Percentiles rank a stretch among this genome's conserved stretches.
Evolutionary conservation across 768 basidiomycete species (phyloP).

Genomic region (Auriscalpium vulgare): DNA sequence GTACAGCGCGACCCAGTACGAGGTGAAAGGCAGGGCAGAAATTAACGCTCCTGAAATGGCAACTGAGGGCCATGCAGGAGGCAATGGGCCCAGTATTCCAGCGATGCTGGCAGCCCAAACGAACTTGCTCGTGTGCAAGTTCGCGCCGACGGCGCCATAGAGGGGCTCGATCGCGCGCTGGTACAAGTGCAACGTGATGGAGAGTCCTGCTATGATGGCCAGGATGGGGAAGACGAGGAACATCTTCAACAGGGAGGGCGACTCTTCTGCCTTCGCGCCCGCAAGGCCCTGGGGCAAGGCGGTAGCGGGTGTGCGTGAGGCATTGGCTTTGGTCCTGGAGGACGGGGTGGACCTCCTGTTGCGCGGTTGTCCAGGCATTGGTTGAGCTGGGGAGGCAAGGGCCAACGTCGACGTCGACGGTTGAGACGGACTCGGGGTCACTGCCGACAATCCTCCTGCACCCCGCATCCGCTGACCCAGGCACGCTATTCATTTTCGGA

Average conservation of each 20-base stretch:
- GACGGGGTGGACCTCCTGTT: conserved; percentile 3
- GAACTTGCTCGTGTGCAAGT: conserved; percentile 36
- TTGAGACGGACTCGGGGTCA: not conserved
- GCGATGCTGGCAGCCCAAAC: conserved; percentile 25
- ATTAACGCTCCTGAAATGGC: conserved; percentile 34
- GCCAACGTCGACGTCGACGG: no score
- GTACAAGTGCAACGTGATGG: conserved; percentile 55
- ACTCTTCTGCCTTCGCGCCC: not conserved
- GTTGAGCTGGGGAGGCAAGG: no score
- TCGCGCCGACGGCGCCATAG: conserved; percentile 55
- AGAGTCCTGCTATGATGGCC: conserved; percentile 28
- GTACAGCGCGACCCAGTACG: conserved; percentile 57
- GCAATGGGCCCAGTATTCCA: conserved; percentile 27
- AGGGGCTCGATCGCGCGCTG: conserved; percentile 58
- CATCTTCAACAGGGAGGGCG: conserved; percentile 1
- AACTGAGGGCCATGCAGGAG: conserved; percentile 26
- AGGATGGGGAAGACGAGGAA: conserved; percentile 20
- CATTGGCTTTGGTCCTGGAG: not conserved
- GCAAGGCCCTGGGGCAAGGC: not conserved
- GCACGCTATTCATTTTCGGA: not conserved
- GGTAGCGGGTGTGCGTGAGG: not conserved
- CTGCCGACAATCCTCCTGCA: not conserved
- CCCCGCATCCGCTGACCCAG: not conserved
- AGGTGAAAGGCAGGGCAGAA: conserved; percentile 45
- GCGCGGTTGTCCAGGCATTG: conserved; percentile 12